Percentiles rank a stretch among this genome's conserved stretches.
Evolutionary conservation across 805 yeast species (phyloP).

Genomic region (Candida stauntonica): DNA sequence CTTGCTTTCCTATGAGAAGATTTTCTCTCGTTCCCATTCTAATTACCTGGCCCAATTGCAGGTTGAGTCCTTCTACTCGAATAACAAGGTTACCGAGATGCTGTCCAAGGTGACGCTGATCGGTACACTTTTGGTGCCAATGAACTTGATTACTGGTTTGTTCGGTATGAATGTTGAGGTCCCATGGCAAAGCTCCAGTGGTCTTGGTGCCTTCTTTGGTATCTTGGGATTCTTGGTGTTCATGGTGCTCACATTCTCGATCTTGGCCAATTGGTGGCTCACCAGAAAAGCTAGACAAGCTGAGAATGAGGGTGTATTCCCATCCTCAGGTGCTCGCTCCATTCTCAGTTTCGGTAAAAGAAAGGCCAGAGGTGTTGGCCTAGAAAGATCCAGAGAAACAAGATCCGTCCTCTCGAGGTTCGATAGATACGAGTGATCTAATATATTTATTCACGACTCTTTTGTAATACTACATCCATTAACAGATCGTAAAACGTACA

Average conservation of each 20-base stretch:
- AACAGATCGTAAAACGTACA: constrained; percentile 7
- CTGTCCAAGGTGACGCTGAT: constrained; percentile 83
- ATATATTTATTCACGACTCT: background rate
- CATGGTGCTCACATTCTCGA: constrained; percentile 35
- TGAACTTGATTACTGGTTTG: constrained; percentile 84
- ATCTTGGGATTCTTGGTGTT: constrained; percentile 50
- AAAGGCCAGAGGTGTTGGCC: constrained; percentile 14
- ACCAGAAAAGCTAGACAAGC: constrained; percentile 31
- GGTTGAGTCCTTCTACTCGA: constrained; percentile 85
- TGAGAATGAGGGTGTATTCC: constrained; percentile 11
- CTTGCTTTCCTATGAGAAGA: constrained; percentile 84
- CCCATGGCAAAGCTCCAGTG: constrained; percentile 57
- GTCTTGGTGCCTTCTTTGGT: constrained; percentile 64
- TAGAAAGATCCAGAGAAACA: constrained; percentile 22
- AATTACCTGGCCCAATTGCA: constrained; percentile 92
- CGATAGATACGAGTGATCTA: constrained; percentile 21
- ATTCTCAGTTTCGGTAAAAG: constrained; percentile 25
- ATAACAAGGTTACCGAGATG: constrained; percentile 80
- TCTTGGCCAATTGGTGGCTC: constrained; percentile 40
- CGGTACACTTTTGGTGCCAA: constrained; percentile 87
- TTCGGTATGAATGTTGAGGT: constrained; percentile 94
- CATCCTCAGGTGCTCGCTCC: constrained; percentile 30
- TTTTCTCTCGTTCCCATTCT: constrained; percentile 85
- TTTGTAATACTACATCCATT: background rate
- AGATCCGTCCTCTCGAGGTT: constrained; percentile 27